Percentiles rank a stretch among this genome's conserved stretches.
phyloP scores from a whole-genome alignment of 2,329 filamentous ascomycete species.

The Rhynchosporium graminicola region DNA sequence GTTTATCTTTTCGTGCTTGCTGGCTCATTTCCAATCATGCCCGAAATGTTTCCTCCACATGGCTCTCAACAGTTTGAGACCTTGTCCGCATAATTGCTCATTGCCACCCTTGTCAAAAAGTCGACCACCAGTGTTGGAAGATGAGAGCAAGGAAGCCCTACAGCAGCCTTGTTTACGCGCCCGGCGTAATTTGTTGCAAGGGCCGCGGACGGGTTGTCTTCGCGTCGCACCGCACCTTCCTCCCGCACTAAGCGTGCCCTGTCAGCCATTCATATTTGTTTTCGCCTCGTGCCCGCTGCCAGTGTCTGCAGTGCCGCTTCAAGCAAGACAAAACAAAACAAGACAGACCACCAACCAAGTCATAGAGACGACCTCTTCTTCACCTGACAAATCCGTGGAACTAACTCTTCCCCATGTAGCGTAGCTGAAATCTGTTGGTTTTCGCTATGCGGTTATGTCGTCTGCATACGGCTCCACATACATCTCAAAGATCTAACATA shows the following conservation, averaged over 20 bases:
- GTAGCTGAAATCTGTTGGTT: not conserved
- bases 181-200: slow-evolving; percentile 36
- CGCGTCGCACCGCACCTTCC: slow-evolving; percentile 34
- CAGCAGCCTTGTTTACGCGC: slow-evolving; percentile 41
- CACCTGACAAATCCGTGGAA: slow-evolving; percentile 9
- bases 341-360: not conserved
- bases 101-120: slow-evolving; percentile 31
- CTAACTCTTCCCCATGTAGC: slow-evolving; percentile 7
- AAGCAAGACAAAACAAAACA: slow-evolving; percentile 8
- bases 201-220: slow-evolving; percentile 33
- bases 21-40: slow-evolving; percentile 27
- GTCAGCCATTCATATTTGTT: slow-evolving; percentile 32
- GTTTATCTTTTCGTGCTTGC: slow-evolving; percentile 20
- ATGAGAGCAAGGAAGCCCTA: slow-evolving; percentile 35
- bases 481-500: slow-evolving; percentile 4
- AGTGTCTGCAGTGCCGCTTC: slow-evolving; percentile 21
- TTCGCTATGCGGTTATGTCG: not conserved
- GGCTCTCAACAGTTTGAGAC: slow-evolving; percentile 28
- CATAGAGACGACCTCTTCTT: slow-evolving; percentile 12
- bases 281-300: slow-evolving; percentile 27
- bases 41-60: slow-evolving; percentile 26
- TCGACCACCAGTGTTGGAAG: slow-evolving; percentile 30
- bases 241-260: slow-evolving; percentile 30
- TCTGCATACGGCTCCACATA: slow-evolving; percentile 18
- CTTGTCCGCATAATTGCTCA: slow-evolving; percentile 32